Evolutionary conservation across 2,329 filamentous ascomycete species (phyloP).

Genomic region (Clonostachys solani): DNA sequence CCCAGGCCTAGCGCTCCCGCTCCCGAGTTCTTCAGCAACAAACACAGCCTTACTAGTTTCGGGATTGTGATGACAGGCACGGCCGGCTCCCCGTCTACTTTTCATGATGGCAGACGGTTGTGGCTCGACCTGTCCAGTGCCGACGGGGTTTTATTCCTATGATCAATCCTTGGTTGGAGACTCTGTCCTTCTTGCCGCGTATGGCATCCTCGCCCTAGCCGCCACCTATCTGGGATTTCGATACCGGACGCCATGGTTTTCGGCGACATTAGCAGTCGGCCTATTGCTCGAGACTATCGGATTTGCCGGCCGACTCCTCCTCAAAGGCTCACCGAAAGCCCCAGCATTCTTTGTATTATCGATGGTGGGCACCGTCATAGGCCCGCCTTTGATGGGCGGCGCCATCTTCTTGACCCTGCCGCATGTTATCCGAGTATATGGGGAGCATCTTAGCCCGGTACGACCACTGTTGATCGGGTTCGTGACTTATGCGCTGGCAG

Average conservation of each 20-base stretch:
- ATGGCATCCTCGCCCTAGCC: conserved; percentile 31
- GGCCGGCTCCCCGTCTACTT: too few relatives aligned
- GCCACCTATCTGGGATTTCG: conserved; percentile 30
- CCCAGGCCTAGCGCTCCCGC: too few relatives aligned
- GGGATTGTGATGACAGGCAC: too few relatives aligned
- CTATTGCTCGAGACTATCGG: conserved; percentile 38
- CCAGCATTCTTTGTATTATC: conserved; percentile 35
- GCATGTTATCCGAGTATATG: conserved; percentile 41
- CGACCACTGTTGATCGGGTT: conserved; percentile 25
- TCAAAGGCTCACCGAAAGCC: conserved; percentile 24
- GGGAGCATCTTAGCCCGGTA: conserved; percentile 30
- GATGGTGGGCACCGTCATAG: conserved; percentile 40
- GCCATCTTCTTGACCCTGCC: conserved; percentile 40
- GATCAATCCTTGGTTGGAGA: conserved; percentile 31
- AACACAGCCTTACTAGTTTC: too few relatives aligned
- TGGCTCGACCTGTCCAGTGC: conserved; percentile 25
- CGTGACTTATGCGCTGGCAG: conserved; percentile 23
- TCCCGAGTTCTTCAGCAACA: too few relatives aligned
- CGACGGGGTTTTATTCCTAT: conserved; percentile 30
- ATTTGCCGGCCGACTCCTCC: conserved; percentile 39
- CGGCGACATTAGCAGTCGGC: conserved; percentile 30
- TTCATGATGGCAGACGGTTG: conserved; percentile 28
- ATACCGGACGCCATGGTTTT: conserved; percentile 33
- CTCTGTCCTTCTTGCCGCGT: conserved; percentile 30
- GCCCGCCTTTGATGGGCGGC: conserved; percentile 37